Evolutionary conservation across 495 filamentous ascomycete species (phyloP), one percentile per base, ranked within the genome.

Genomic region (Neurospora hispaniola): DNA sequence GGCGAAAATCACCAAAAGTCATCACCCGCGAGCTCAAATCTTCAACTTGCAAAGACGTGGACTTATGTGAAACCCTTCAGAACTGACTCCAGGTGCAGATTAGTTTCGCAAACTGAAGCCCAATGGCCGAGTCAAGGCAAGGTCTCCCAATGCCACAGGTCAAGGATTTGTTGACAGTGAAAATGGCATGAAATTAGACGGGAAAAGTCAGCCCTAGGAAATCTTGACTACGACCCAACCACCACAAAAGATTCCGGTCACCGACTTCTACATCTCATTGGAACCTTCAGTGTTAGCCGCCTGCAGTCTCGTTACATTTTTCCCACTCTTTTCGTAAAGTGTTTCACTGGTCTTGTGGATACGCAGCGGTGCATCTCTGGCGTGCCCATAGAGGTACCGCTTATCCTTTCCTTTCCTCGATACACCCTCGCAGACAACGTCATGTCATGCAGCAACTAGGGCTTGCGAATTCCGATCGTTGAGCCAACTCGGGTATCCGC

Each of bases 381-480:
- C 54, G 14, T 62, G 23, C 23, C 54, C 14, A 62, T 35, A 16
- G 23, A 62, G 23, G 54, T 35, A 35, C 54, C 54, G 23, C 23
- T 73, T 70, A 38, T 62, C 71, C 73, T 71, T 74, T 71, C 48
- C 71, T 54, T 75, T 54, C 66, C 46, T 72, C 48, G 59, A 73
- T 74, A 46, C 54, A 69, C 68, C 66, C 71, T 73, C 70, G 73
- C 62, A 66, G 71, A 38, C 40, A 69, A 71, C 74, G 74, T 79
- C 73, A 77, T 79, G 78, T 77, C 75, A 79, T 78, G 77, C 75
- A 71, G 76, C 71, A 75, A 69, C 40, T 68, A 69, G 70, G 66
- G 38, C 73, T 71, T 70, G 70, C 54, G 43, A 66, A 59, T 62
- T 68, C 39, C 54, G 69, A 71, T 62, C 48, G 70, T 48, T 74